phyloP scores from a whole-genome alignment of 495 filamentous ascomycete genomes.

The Penicillium odoratum region DNA sequence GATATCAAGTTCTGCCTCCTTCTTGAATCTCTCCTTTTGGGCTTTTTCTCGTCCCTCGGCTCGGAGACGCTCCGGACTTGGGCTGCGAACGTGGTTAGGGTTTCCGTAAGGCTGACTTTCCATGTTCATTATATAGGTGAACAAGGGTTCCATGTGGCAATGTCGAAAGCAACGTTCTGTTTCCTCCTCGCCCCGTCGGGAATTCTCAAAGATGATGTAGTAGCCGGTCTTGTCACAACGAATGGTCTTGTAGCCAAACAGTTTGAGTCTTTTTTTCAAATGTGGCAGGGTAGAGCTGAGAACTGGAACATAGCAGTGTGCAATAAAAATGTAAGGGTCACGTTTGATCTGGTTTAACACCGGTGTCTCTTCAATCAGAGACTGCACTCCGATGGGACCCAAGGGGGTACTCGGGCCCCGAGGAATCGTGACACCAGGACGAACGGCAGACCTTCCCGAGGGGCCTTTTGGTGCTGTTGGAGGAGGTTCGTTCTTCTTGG shows the following conservation, averaged over 20 bases:
- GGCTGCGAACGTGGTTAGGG: constrained; percentile 62
- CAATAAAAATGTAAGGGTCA: constrained; percentile 91
- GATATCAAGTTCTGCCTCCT: constrained; percentile 72
- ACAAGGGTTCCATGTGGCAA: constrained; percentile 74
- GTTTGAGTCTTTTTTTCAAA: constrained; percentile 80
- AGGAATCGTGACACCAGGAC: constrained; percentile 41
- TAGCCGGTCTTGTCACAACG: constrained; percentile 83
- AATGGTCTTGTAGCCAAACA: constrained; percentile 73
- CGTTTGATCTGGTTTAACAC: constrained; percentile 67
- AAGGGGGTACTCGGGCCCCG: constrained; percentile 45
- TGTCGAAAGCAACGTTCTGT: constrained; percentile 71
- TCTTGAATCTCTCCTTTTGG: constrained; percentile 55
- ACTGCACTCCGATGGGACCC: constrained; percentile 46
- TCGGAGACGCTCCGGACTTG: constrained; percentile 53
- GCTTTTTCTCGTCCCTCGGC: constrained; percentile 57
- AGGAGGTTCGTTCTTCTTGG: constrained; percentile 62
- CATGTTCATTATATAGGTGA: constrained; percentile 94
- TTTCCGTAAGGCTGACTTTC: constrained; percentile 72
- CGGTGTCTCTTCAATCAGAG: constrained; percentile 58
- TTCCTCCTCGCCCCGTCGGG: constrained; percentile 71
- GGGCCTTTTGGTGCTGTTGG: constrained; percentile 85
- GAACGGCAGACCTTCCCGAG: constrained; percentile 59
- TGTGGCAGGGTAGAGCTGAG: constrained; percentile 79
- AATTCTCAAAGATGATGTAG: constrained; percentile 84
- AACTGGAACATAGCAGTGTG: constrained; percentile 83